Conservation (phyloP, 495 filamentous ascomycete genomes). For the Barbatosphaeria neglecta region DNA sequence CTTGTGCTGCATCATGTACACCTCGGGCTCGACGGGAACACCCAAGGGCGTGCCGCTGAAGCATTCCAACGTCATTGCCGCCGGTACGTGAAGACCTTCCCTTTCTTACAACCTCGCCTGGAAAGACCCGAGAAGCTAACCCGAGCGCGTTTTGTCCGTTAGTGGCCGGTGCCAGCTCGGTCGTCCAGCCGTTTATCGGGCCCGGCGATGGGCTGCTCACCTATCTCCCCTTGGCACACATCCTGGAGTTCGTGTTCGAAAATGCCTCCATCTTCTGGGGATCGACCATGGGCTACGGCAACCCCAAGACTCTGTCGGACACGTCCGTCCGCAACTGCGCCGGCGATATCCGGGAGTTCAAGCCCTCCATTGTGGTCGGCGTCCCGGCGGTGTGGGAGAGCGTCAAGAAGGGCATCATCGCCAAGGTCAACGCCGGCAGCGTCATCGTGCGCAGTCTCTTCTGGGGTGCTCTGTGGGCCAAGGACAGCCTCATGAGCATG, state of each 20-base stretch:
- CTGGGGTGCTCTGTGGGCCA: conserved; percentile 81
- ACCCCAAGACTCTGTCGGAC: conserved; percentile 85
- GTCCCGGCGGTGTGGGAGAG: conserved; percentile 97
- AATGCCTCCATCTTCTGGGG: conserved; percentile 89
- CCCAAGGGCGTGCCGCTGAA: conserved; percentile 92
- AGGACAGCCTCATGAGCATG: conserved; percentile 62
- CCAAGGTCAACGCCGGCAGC: conserved; percentile 68
- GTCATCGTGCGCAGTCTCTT: conserved; percentile 71
- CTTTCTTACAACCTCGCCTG: not conserved
- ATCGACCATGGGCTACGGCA: conserved; percentile 94
- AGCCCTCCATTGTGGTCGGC: conserved; percentile 82
- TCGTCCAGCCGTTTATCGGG: conserved; percentile 74
- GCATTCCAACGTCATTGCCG: conserved; percentile 80
- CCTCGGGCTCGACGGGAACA: conserved; percentile 91
- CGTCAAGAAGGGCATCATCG: conserved; percentile 92
- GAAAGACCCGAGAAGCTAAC: too few relatives aligned
- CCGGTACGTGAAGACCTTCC: conserved; percentile 45
- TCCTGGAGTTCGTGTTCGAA: conserved; percentile 96
- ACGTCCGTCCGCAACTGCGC: conserved; percentile 82
- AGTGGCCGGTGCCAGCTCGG: conserved; percentile 81
- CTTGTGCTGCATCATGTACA: conserved; percentile 98
- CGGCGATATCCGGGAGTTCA: conserved; percentile 90
- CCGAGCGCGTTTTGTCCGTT: too few relatives aligned
- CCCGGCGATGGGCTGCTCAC: conserved; percentile 81
- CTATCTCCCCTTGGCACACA: conserved; percentile 89